These are phyloP conservation scores for Miscanthus lutarioriparius DNA, from an alignment of 176 grass and related monocot genomes.

Conservation along the genomic window DNA sequence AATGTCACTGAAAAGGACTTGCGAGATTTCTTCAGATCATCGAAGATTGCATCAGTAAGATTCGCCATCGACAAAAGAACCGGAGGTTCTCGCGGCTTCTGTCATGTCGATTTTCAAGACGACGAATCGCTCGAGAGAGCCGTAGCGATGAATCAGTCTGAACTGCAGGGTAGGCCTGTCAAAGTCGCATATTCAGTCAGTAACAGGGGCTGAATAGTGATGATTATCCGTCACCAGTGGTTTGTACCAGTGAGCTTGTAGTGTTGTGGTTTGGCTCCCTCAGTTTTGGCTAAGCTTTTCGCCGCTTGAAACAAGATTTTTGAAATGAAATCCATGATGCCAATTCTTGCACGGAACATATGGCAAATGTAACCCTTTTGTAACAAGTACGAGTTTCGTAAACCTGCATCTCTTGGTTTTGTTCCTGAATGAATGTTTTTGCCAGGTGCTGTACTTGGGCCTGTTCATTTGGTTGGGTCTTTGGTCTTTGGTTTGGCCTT, in stretches of 20 bases:
- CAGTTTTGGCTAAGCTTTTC: not conserved
- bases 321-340: not conserved
- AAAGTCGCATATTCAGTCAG: conserved; percentile 81
- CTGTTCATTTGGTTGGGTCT: too few species aligned
- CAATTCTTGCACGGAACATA: not conserved
- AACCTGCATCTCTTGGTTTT: not conserved
- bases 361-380: not conserved
- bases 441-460: too few species aligned
- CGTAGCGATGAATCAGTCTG: conserved; percentile 69
- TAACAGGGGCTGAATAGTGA: conserved; percentile 60
- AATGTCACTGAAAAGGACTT: conserved; percentile 68
- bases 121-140: conserved; percentile 75
- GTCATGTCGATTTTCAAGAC: conserved; percentile 84
- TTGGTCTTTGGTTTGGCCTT: too few species aligned
- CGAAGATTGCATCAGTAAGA: conserved; percentile 69
- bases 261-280: not conserved
- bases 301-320: not conserved
- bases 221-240: not conserved
- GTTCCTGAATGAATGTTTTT: not conserved
- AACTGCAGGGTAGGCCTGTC: conserved; percentile 63
- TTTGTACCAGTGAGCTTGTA: not conserved
- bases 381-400: not conserved
- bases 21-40: conserved; percentile 55
- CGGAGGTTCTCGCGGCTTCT: conserved; percentile 62
- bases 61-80: conserved; percentile 70